Percentiles rank a stretch among this genome's conserved stretches.
Evolutionary conservation across 208 protist genomes (phyloP).

Genomic region (Crithidia brevicula): DNA sequence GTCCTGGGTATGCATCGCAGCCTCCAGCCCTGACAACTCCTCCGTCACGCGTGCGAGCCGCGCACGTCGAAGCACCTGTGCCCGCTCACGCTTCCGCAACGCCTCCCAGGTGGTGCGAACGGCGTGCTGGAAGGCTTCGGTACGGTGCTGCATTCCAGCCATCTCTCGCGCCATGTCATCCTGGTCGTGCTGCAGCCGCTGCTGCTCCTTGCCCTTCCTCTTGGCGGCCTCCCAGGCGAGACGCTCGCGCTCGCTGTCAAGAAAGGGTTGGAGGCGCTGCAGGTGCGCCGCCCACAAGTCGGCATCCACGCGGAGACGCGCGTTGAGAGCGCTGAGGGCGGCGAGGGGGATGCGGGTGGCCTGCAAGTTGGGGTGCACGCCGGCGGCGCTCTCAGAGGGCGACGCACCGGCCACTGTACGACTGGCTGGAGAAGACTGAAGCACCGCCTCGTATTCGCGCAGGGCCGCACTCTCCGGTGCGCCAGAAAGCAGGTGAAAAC

Average conservation of each 20-base stretch:
- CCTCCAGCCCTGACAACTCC: conserved; percentile 36
- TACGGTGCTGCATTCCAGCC: conserved; percentile 25
- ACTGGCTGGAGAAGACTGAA: conserved; percentile 3
- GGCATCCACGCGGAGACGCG: conserved; percentile 21
- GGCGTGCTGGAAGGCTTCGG: conserved; percentile 21
- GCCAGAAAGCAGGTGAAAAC: not conserved
- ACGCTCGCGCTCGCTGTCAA: conserved; percentile 35
- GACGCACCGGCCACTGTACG: not conserved
- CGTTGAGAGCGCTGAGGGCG: conserved; percentile 25
- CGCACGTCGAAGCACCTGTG: conserved; percentile 47
- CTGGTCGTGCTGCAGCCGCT: conserved; percentile 54
- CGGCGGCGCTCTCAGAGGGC: not conserved
- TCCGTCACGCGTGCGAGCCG: conserved; percentile 31
- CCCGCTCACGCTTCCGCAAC: conserved; percentile 50
- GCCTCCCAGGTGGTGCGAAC: conserved; percentile 35
- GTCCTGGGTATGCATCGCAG: not conserved
- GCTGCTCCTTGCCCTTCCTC: conserved; percentile 64
- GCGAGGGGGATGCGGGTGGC: conserved; percentile 22
- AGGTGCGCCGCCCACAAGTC: conserved; percentile 24
- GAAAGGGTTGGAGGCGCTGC: conserved; percentile 24
- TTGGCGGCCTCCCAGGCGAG: conserved; percentile 46
- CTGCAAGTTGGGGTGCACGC: conserved; percentile 16
- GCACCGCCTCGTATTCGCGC: conserved; percentile 21
- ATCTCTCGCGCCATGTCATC: conserved; percentile 49
- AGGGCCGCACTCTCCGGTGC: conserved; percentile 18